phyloP scores from a whole-genome alignment of 1,284 basidiomycete genomes.

The Irpex sp. region DNA sequence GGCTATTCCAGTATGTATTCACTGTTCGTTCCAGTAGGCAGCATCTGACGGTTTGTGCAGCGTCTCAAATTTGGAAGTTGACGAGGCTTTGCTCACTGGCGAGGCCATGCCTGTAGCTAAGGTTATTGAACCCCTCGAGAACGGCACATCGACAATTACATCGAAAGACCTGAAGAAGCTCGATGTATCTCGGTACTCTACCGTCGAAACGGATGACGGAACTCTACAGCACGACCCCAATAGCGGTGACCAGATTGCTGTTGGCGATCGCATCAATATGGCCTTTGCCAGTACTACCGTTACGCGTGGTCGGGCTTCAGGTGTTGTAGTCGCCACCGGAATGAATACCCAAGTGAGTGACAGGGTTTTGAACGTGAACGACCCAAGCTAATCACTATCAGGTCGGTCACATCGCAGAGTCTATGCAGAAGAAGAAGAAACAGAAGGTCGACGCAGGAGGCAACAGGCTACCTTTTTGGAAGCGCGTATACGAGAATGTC shows the following conservation, averaged over 20 bases:
- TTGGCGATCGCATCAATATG: conserved; percentile 57
- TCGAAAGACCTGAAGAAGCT: neutral
- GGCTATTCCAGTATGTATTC: conserved; percentile 22
- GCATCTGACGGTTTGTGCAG: neutral
- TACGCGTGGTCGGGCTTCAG: conserved; percentile 61
- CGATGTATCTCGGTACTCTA: neutral
- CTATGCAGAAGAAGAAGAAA: conserved; percentile 6
- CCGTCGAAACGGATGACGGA: neutral
- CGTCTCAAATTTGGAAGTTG: conserved; percentile 46
- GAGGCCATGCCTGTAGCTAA: conserved; percentile 65
- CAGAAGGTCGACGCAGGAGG: conserved; percentile 1
- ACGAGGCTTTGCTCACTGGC: conserved; percentile 70
- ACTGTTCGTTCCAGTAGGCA: neutral
- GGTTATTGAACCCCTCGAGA: conserved; percentile 2
- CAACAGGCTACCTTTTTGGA: neutral
- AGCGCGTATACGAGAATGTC: conserved; percentile 17
- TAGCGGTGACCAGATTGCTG: conserved; percentile 29
- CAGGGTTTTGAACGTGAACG: no score
- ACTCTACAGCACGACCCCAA: conserved; percentile 19
- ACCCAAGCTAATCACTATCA: conserved; percentile 16
- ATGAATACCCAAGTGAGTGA: conserved; percentile 48
- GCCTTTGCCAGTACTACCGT: conserved; percentile 56
- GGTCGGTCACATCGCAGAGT: conserved; percentile 53
- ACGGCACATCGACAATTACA: neutral
- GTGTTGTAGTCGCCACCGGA: conserved; percentile 56